These are phyloP conservation scores for Secale cereale DNA, from an alignment of 176 grass and related monocot genomes.

Conservation along the genomic window DNA sequence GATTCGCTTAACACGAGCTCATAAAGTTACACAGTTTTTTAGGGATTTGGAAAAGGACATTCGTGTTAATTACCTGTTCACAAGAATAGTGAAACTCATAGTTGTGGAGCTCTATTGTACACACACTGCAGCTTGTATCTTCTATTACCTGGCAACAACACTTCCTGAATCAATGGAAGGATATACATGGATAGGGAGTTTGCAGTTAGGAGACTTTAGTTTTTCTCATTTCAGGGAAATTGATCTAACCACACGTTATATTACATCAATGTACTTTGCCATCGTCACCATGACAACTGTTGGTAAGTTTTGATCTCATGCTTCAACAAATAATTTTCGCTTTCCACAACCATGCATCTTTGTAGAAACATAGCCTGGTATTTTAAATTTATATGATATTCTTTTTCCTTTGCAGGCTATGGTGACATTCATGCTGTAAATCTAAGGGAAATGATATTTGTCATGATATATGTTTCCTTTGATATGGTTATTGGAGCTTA, in stretches of 20 bases:
- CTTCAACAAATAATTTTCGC: background rate
- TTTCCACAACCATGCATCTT: background rate
- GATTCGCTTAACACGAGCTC: conserved; percentile 69
- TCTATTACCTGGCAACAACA: conserved; percentile 95
- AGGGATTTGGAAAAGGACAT: conserved; percentile 85
- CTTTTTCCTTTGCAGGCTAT: conserved; percentile 57
- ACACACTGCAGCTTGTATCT: conserved; percentile 92
- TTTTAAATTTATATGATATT: background rate
- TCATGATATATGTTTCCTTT: conserved; percentile 99
- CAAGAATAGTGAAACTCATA: conserved; percentile 97
- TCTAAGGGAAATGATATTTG: conserved; percentile 93
- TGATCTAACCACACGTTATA: conserved; percentile 73
- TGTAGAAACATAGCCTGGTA: background rate
- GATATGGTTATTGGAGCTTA: conserved; percentile 99
- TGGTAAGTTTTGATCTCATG: conserved; percentile 42
- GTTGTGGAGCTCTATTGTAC: conserved; percentile 95
- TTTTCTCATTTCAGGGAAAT: conserved; percentile 88
- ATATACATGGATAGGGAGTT: conserved; percentile 93
- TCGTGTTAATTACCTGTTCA: conserved; percentile 95
- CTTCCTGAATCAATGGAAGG: conserved; percentile 83
- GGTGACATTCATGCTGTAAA: conserved; percentile 97
- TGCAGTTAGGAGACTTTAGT: conserved; percentile 68
- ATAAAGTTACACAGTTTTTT: conserved; percentile 67
- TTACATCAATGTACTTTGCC: conserved; percentile 94
- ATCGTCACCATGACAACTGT: conserved; percentile 99